Percentiles rank a stretch among this genome's conserved stretches.
Conservation (phyloP, 176 grass and related monocot species). For the Thinopyrum elongatum region DNA sequence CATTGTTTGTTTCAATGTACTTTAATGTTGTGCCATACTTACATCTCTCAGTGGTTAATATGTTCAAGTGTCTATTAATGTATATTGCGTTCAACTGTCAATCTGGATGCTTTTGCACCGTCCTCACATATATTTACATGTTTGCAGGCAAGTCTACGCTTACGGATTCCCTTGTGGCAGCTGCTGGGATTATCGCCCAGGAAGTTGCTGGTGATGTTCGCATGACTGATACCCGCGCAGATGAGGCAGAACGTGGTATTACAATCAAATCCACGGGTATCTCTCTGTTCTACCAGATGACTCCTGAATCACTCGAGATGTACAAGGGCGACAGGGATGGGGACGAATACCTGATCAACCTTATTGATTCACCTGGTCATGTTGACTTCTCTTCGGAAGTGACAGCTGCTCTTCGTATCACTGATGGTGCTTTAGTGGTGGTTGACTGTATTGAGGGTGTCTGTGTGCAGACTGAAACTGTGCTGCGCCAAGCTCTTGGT, state of each 20-base stretch:
- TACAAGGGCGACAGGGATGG: slow-evolving; percentile 59
- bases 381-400: slow-evolving; percentile 76
- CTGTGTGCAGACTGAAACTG: slow-evolving; percentile 75
- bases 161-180: slow-evolving; percentile 78
- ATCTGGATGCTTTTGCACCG: background rate
- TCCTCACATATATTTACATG: background rate
- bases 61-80: background rate
- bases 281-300: slow-evolving; percentile 78
- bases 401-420: slow-evolving; percentile 67
- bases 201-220: slow-evolving; percentile 80
- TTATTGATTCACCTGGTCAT: slow-evolving; percentile 74
- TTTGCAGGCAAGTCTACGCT: slow-evolving; percentile 73
- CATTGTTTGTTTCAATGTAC: no score
- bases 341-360: slow-evolving; percentile 70
- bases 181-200: slow-evolving; percentile 79
- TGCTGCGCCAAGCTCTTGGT: slow-evolving; percentile 66
- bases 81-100: background rate
- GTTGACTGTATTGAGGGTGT: slow-evolving; percentile 84
- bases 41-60: background rate
- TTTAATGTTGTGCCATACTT: background rate
- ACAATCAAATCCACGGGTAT: slow-evolving; percentile 86
- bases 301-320: slow-evolving; percentile 47
- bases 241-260: slow-evolving; percentile 84
- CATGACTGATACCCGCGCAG: slow-evolving; percentile 72
- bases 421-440: slow-evolving; percentile 73